A percentile compares a stretch with the other conserved stretches of the same genome.
phyloP scores from a whole-genome alignment of 1,284 basidiomycete species.

The Tetrapyrgos nigripes region DNA sequence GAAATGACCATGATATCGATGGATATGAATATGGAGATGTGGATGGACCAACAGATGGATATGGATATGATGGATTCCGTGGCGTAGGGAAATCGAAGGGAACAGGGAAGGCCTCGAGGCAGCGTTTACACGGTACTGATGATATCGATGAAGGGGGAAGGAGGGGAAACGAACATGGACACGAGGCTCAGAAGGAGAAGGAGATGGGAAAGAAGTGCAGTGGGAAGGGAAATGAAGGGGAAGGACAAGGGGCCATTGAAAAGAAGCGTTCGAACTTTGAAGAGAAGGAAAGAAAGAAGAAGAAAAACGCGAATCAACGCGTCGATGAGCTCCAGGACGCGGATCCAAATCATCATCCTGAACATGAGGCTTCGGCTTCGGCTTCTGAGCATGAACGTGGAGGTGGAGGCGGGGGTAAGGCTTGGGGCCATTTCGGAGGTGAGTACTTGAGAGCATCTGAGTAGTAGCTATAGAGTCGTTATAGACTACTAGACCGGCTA shows the following conservation, averaged over 20 bases:
- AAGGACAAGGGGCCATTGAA: too few species aligned
- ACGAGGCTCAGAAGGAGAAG: too few species aligned
- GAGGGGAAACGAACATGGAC: background rate
- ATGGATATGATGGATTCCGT: background rate
- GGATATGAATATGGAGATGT: background rate
- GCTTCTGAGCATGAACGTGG: background rate
- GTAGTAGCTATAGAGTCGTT: too few species aligned
- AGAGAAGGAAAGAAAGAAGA: too few species aligned
- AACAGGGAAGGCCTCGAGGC: background rate
- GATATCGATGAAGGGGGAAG: background rate
- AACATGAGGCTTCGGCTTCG: background rate
- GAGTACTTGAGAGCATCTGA: too few species aligned
- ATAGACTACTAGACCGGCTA: too few species aligned
- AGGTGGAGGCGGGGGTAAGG: background rate
- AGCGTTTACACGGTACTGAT: background rate
- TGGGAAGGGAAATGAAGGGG: too few species aligned
- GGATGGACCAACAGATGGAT: background rate
- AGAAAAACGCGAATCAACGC: too few species aligned
- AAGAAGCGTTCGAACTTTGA: too few species aligned
- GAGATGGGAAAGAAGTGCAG: too few species aligned
- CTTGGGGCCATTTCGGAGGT: too few species aligned
- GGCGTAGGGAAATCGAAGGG: background rate
- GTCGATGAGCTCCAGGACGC: too few species aligned
- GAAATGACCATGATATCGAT: slow-evolving; percentile 9
- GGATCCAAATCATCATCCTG: background rate